Evolutionary conservation across 1,139 yeast genomes (phyloP).

Genomic region (Yamadazyma sp.): DNA sequence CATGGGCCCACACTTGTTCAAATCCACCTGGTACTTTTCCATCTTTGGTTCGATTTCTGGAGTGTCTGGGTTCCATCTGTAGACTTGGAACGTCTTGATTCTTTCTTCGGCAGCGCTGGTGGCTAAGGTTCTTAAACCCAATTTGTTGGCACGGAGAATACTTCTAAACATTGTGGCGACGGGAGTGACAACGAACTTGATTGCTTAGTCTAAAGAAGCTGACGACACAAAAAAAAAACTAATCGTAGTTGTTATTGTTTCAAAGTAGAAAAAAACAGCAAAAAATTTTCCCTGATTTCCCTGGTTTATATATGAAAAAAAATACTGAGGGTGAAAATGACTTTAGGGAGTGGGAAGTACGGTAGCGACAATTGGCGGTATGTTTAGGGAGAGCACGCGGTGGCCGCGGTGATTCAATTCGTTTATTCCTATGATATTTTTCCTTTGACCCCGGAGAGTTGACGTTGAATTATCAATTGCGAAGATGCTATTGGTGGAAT

Average conservation of each 20-base stretch:
- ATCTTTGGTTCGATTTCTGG: constrained; percentile 91
- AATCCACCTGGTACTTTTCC: constrained; percentile 80
- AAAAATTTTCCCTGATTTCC: constrained; percentile 4
- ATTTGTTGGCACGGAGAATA: constrained; percentile 7
- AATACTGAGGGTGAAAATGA: neutral
- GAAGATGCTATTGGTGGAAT: constrained; percentile 7
- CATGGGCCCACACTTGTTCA: constrained; percentile 97
- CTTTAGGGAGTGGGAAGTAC: too few relatives aligned
- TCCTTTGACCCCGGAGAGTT: constrained; percentile 10
- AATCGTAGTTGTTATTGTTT: constrained; percentile 2
- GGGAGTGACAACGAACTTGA: neutral
- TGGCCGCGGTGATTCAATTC: neutral
- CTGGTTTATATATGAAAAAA: constrained; percentile 1
- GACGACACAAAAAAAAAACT: constrained; percentile 4
- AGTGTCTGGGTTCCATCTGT: constrained; percentile 98
- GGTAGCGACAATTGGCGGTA: neutral
- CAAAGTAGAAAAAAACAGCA: constrained; percentile 2
- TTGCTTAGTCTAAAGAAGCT: too few relatives aligned
- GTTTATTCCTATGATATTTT: neutral
- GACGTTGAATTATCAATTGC: constrained; percentile 11
- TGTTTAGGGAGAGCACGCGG: neutral
- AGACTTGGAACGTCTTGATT: constrained; percentile 82
- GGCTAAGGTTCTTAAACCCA: constrained; percentile 37
- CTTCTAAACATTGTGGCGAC: constrained; percentile 11
- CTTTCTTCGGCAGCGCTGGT: constrained; percentile 48